Conservation (phyloP, 148 eudicot species). For the Linanthus parryae region DNA sequence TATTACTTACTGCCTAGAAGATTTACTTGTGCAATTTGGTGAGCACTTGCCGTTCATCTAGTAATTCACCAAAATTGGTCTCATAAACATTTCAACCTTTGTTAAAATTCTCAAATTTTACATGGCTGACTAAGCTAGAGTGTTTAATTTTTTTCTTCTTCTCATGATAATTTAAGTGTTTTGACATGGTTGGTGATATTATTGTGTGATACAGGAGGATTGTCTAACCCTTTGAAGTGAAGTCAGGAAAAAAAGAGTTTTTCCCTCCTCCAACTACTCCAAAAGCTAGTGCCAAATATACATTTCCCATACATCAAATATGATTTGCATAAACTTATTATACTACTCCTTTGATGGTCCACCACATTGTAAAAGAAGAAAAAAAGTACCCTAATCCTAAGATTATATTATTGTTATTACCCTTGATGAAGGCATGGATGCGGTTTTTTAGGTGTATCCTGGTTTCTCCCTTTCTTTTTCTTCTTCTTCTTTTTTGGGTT, state of each 20-base stretch:
- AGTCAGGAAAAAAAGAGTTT: constrained; percentile 15
- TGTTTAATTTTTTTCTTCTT: neutral
- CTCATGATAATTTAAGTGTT: neutral
- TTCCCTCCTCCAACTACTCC: constrained; percentile 19
- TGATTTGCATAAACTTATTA: constrained; percentile 7
- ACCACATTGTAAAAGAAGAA: neutral
- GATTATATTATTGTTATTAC: constrained; percentile 15
- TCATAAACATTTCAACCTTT: no score
- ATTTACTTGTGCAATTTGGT: no score
- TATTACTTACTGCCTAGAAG: no score
- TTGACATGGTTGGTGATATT: neutral
- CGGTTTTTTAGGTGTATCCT: constrained; percentile 56
- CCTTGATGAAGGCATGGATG: constrained; percentile 35
- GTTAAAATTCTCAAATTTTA: no score
- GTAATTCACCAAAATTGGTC: no score
- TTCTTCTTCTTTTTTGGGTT: constrained; percentile 4
- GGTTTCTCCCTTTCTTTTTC: constrained; percentile 13
- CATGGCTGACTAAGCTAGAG: neutral
- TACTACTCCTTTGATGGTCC: constrained; percentile 12
- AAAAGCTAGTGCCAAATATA: constrained; percentile 21
- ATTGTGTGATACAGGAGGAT: constrained; percentile 25
- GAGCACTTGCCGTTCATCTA: no score
- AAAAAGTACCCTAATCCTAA: constrained; percentile 4
- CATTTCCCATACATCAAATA: constrained; percentile 11
- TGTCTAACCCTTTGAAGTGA: constrained; percentile 13